Percentiles rank a stretch among this genome's conserved stretches.
These are phyloP conservation scores for Asterionellopsis glacialis DNA, from an alignment of 108 stramenopile genomes.

Conservation along the genomic window DNA sequence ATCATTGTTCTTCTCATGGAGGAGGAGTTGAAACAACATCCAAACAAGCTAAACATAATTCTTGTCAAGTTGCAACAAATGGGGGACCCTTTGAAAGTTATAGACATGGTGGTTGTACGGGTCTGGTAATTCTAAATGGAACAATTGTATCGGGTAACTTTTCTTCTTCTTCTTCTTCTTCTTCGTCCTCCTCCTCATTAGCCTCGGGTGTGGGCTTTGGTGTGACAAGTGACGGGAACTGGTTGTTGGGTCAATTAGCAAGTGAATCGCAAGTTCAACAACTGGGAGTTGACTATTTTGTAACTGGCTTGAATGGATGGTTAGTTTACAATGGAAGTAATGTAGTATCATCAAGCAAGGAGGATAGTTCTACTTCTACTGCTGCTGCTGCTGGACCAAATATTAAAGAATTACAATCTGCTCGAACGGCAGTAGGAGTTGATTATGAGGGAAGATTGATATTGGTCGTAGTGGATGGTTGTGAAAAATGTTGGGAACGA, in stretches of 20 bases:
- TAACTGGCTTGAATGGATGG: conserved; percentile 41
- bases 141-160: too few relatives aligned
- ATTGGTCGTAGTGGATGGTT: conserved; percentile 38
- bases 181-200: too few relatives aligned
- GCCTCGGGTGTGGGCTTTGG: too few relatives aligned
- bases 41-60: conserved; percentile 3
- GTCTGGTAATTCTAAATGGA: too few relatives aligned
- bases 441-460: conserved; percentile 16
- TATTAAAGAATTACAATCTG: too few relatives aligned
- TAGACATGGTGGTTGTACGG: too few relatives aligned
- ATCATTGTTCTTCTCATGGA: too few relatives aligned
- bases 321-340: conserved; percentile 25
- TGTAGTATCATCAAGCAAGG: background rate
- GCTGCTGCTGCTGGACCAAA: too few relatives aligned
- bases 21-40: conserved; percentile 5
- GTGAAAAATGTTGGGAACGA: conserved; percentile 36
- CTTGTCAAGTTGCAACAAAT: conserved; percentile 27
- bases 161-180: too few relatives aligned
- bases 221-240: too few relatives aligned
- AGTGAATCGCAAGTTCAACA: background rate
- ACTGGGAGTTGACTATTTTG: conserved; percentile 16
- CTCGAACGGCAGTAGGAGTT: conserved; percentile 35
- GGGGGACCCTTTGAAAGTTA: conserved; percentile 32
- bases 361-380: too few relatives aligned
- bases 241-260: too few relatives aligned